Percentiles rank a stretch among this genome's conserved stretches.
phyloP scores from a whole-genome alignment of 768 basidiomycete genomes.

The Suillus cothurnatus region DNA sequence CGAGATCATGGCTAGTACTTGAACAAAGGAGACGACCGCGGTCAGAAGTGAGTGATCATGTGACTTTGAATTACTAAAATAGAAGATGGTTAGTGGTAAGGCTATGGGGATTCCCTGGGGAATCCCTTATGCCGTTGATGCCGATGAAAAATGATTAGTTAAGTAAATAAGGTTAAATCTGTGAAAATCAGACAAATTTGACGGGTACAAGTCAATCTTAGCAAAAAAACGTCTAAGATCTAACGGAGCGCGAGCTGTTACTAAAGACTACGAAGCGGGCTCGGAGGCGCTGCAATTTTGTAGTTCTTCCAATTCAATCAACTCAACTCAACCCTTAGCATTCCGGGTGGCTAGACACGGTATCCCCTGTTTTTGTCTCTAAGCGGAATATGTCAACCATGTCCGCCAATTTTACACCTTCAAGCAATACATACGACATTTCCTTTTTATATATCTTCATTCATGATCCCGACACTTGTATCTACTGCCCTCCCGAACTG shows the following conservation, averaged over 20 bases:
- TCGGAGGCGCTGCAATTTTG: constrained; percentile 34
- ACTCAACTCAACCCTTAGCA: constrained; percentile 37
- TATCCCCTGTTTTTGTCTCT: constrained; percentile 49
- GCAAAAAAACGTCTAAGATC: constrained; percentile 35
- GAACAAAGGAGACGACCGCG: constrained; percentile 4
- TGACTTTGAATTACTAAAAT: constrained; percentile 20
- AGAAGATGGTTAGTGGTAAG: constrained; percentile 48
- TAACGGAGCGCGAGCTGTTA: constrained; percentile 32
- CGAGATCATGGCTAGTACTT: neutral
- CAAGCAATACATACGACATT: constrained; percentile 45
- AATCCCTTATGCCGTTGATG: constrained; percentile 51
- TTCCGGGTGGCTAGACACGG: constrained; percentile 31
- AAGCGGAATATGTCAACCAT: constrained; percentile 44
- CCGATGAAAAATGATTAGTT: constrained; percentile 32
- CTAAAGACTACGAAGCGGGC: constrained; percentile 34
- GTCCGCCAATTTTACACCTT: constrained; percentile 35
- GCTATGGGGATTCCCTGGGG: constrained; percentile 77
- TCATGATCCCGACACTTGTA: constrained; percentile 25
- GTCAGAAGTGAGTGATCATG: constrained; percentile 25
- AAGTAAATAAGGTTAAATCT: constrained; percentile 22
- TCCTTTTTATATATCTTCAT: constrained; percentile 54
- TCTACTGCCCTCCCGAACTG: constrained; percentile 10
- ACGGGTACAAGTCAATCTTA: constrained; percentile 35
- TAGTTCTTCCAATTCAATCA: constrained; percentile 31
- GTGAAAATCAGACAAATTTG: constrained; percentile 30